These are phyloP conservation scores for Botrytis squamosa DNA, from an alignment of 2,329 filamentous ascomycete genomes.

Conservation along the genomic window DNA sequence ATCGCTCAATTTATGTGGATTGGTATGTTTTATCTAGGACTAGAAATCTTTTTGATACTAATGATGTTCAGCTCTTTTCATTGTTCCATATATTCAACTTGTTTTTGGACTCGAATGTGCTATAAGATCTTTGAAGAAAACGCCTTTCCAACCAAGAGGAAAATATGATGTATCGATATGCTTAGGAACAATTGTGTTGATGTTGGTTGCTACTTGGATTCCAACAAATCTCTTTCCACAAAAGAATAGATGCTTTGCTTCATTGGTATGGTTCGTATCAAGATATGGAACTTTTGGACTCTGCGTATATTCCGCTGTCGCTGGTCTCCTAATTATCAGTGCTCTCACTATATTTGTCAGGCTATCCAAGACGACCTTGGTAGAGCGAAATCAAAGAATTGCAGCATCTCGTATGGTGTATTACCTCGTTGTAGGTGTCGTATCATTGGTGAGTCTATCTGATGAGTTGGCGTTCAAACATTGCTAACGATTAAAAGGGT, in stretches of 20 bases:
- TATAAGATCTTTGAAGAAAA: constrained; percentile 52
- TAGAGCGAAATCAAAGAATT: constrained; percentile 59
- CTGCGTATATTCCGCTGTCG: constrained; percentile 51
- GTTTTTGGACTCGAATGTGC: constrained; percentile 64
- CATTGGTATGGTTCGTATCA: constrained; percentile 65
- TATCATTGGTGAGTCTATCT: constrained; percentile 54
- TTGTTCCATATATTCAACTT: constrained; percentile 64
- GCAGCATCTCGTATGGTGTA: constrained; percentile 69
- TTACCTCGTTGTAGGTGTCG: constrained; percentile 55
- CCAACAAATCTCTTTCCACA: constrained; percentile 56
- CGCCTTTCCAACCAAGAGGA: constrained; percentile 57
- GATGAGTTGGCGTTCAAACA: not conserved
- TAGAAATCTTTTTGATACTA: constrained; percentile 22
- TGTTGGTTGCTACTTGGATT: constrained; percentile 56
- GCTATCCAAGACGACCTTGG: constrained; percentile 52
- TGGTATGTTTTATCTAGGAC: constrained; percentile 45
- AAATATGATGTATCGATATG: constrained; percentile 62
- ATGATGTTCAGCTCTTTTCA: constrained; percentile 58
- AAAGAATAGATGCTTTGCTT: constrained; percentile 62
- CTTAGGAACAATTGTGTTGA: constrained; percentile 49
- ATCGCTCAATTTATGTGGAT: constrained; percentile 60
- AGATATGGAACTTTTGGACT: constrained; percentile 60
- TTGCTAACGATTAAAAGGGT: constrained; percentile 45
- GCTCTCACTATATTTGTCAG: constrained; percentile 56
- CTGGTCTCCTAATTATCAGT: constrained; percentile 51